phyloP scores from a whole-genome alignment of 768 basidiomycete species.

The Tylopilus balloui region DNA sequence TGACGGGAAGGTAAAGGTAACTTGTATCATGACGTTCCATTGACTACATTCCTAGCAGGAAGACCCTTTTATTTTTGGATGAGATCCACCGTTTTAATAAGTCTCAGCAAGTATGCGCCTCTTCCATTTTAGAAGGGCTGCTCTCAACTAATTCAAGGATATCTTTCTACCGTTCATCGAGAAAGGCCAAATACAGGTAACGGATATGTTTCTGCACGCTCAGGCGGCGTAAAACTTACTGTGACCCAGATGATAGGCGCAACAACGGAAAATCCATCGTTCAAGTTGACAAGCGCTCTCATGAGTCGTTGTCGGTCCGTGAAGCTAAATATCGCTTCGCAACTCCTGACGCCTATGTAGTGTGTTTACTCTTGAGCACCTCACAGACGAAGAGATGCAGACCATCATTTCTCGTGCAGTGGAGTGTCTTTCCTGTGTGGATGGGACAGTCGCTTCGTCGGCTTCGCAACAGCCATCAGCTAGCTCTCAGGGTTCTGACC shows the following conservation, averaged over 20 bases:
- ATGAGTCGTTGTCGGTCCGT: slow-evolving; percentile 72
- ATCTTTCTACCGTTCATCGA: slow-evolving; percentile 81
- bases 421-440: slow-evolving; percentile 29
- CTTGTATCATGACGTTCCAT: neutral
- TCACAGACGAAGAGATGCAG: slow-evolving; percentile 58
- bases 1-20: slow-evolving; percentile 53
- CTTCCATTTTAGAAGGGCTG: neutral
- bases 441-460: neutral
- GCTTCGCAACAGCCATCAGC: slow-evolving; percentile 7
- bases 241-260: slow-evolving; percentile 62
- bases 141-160: slow-evolving; percentile 42
- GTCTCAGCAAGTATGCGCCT: slow-evolving; percentile 51
- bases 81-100: slow-evolving; percentile 82
- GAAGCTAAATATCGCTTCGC: neutral
- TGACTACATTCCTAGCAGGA: slow-evolving; percentile 35
- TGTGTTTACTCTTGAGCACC: slow-evolving; percentile 68
- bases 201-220: neutral
- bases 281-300: slow-evolving; percentile 70
- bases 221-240: slow-evolving; percentile 1
- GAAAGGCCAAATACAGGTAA: slow-evolving; percentile 65
- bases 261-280: slow-evolving; percentile 88
- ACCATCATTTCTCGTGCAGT: slow-evolving; percentile 55
- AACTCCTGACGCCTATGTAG: slow-evolving; percentile 37
- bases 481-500: slow-evolving; percentile 18
- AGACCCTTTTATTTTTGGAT: slow-evolving; percentile 76